Evolutionary conservation across 116 monocot species (phyloP).

Genomic region (Iris pallida): DNA sequence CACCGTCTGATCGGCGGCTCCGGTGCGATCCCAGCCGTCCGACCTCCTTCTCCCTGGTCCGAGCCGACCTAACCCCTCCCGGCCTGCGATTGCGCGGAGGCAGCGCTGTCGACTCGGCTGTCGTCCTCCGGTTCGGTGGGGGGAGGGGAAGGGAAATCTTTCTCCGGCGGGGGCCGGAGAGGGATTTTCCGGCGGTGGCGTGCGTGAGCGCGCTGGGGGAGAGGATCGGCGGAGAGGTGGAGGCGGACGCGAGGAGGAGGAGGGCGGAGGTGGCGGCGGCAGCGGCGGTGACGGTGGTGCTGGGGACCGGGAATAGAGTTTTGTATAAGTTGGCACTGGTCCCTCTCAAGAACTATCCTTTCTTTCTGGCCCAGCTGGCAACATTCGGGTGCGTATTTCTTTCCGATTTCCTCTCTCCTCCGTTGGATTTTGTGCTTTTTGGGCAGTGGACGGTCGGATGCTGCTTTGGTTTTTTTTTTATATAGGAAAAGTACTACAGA

Average conservation of each 20-base stretch:
- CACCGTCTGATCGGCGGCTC: background rate
- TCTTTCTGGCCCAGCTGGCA: constrained; percentile 94
- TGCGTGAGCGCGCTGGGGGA: constrained; percentile 19
- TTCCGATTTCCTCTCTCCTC: background rate
- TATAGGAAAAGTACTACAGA: too few species aligned
- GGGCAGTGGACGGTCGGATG: background rate
- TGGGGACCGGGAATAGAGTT: constrained; percentile 79
- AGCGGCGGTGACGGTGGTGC: constrained; percentile 59
- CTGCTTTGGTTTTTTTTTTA: too few species aligned
- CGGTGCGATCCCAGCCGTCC: background rate
- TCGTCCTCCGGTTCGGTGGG: background rate
- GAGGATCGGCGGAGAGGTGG: constrained; percentile 13
- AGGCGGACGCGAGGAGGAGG: constrained; percentile 24
- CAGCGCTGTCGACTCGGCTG: background rate
- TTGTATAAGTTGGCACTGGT: constrained; percentile 89
- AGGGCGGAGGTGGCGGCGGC: constrained; percentile 50
- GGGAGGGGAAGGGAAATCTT: background rate
- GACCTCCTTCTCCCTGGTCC: background rate
- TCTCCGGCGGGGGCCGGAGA: background rate
- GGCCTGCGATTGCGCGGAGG: background rate
- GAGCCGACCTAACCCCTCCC: too few species aligned
- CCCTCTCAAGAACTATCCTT: constrained; percentile 78
- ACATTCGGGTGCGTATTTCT: constrained; percentile 61
- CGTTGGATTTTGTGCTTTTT: background rate
- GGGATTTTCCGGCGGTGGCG: constrained; percentile 1